A percentile compares a stretch with the other conserved stretches of the same genome.
These are phyloP conservation scores for Cytospora piceicola DNA, from an alignment of 2,329 filamentous ascomycete genomes.

Conservation along the genomic window DNA sequence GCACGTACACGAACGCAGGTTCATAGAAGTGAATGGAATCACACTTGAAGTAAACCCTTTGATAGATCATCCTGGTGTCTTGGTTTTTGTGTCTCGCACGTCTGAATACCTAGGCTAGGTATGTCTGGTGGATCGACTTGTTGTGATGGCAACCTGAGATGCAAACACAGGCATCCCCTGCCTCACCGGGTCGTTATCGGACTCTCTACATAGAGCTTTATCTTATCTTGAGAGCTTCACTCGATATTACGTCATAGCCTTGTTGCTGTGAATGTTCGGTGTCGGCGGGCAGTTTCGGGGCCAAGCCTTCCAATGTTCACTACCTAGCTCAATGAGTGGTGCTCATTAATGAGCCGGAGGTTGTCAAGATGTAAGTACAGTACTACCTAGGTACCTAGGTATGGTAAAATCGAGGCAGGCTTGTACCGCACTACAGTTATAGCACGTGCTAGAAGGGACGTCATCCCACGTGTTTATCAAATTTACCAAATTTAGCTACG, in stretches of 20 bases:
- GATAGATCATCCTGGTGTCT: background rate
- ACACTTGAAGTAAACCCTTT: background rate
- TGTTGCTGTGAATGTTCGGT: background rate
- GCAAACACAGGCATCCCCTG: background rate
- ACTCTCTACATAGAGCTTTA: background rate
- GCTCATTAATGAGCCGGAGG: background rate
- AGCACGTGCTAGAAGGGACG: no score
- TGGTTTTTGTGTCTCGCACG: background rate
- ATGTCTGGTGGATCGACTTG: no score
- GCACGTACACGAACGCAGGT: conserved; percentile 16
- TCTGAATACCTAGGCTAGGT: no score
- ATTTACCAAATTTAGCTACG: conserved; percentile 12
- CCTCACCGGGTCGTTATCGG: background rate
- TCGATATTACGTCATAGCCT: background rate
- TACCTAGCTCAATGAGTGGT: background rate
- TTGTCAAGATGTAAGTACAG: background rate
- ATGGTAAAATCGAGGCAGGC: no score
- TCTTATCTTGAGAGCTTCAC: background rate
- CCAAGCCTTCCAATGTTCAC: no score
- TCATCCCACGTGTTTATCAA: conserved; percentile 3
- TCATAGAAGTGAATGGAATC: conserved; percentile 3
- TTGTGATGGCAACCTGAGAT: background rate
- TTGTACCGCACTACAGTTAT: no score
- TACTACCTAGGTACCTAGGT: no score
- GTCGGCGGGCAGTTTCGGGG: no score